These are phyloP conservation scores for Corymbia maculata DNA, from an alignment of 345 rosid genomes.

Conservation along the genomic window DNA sequence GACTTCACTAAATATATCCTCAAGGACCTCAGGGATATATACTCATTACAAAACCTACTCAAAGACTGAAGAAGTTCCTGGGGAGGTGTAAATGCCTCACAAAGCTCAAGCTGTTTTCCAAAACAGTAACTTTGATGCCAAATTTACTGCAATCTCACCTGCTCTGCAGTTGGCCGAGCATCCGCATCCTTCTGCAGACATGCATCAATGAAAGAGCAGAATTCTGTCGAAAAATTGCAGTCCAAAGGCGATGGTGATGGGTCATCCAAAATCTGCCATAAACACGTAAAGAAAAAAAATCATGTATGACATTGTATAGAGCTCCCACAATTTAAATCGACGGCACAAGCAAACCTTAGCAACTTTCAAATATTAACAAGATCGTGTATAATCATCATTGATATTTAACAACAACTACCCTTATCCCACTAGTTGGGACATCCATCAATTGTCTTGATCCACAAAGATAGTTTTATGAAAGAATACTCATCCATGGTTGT, in stretches of 20 bases:
- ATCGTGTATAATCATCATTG: not conserved
- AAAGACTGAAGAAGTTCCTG: not conserved
- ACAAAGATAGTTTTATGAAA: not conserved
- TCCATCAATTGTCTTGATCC: not conserved
- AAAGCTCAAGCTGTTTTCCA: not conserved
- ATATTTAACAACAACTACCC: not conserved
- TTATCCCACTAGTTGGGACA: not conserved
- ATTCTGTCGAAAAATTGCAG: conserved; percentile 62
- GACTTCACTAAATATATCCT: not conserved
- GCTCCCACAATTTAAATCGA: not conserved
- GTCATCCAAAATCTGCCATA: conserved; percentile 78
- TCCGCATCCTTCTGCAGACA: conserved; percentile 84
- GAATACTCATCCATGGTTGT: not conserved
- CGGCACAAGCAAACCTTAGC: not conserved
- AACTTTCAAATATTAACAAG: not conserved
- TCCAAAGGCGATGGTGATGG: conserved; percentile 83
- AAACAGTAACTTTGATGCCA: not conserved
- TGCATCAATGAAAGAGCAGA: conserved; percentile 82
- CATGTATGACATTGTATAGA: not conserved
- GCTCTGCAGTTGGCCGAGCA: conserved; percentile 84
- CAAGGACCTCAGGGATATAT: not conserved
- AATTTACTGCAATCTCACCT: conserved; percentile 32
- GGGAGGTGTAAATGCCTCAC: not conserved
- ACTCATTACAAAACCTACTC: not conserved
- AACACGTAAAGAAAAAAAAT: not conserved